Evolutionary conservation across 2,329 filamentous ascomycete genomes (phyloP).

Genomic region (Acrocalymma vagum): DNA sequence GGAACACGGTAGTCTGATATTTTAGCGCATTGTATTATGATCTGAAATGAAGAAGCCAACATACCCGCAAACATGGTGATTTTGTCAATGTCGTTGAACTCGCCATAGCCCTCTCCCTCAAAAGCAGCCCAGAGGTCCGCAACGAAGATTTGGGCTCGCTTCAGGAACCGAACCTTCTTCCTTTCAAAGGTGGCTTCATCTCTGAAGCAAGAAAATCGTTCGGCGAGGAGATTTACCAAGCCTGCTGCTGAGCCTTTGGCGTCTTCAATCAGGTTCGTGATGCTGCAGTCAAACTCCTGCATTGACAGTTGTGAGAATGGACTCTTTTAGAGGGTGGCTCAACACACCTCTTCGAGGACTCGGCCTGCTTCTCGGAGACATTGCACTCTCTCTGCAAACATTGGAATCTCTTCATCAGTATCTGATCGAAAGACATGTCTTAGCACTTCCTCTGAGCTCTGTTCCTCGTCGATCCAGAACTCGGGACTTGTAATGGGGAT

Average conservation of each 20-base stretch:
- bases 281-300: constrained; percentile 78
- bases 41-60: background rate
- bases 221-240: constrained; percentile 85
- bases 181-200: constrained; percentile 82
- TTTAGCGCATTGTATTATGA: constrained; percentile 3
- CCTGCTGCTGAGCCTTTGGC: constrained; percentile 82
- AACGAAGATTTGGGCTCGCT: constrained; percentile 94
- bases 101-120: constrained; percentile 78
- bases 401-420: constrained; percentile 85
- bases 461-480: constrained; percentile 82
- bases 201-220: constrained; percentile 84
- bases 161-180: constrained; percentile 81
- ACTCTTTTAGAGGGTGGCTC: constrained; percentile 13
- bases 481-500: constrained; percentile 88
- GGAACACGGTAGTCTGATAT: constrained; percentile 86
- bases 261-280: constrained; percentile 75
- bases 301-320: constrained; percentile 18
- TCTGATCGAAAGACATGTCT: constrained; percentile 84
- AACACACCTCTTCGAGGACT: constrained; percentile 76
- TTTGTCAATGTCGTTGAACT: constrained; percentile 89
- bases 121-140: constrained; percentile 98
- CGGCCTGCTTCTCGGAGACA: constrained; percentile 85
- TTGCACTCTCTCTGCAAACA: constrained; percentile 78
- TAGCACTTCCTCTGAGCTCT: constrained; percentile 78
- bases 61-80: constrained; percentile 93